Conservation (phyloP, 2,329 filamentous ascomycete genomes). For the Nemania bipapillata region DNA sequence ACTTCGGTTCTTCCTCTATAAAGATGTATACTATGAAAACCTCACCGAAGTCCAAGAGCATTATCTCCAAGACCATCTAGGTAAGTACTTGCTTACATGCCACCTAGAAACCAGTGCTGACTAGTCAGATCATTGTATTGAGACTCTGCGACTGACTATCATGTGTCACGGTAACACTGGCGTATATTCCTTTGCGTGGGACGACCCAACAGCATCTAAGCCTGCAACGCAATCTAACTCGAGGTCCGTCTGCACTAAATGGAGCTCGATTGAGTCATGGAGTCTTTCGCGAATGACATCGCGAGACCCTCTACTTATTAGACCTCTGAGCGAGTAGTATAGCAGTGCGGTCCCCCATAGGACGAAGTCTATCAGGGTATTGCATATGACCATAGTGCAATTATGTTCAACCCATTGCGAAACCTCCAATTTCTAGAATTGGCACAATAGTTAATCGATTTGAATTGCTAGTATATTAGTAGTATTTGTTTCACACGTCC, state of each 20-base stretch:
- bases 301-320: too few relatives aligned
- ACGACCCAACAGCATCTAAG: not conserved
- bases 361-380: too few relatives aligned
- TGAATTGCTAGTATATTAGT: too few relatives aligned
- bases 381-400: too few relatives aligned
- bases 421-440: too few relatives aligned
- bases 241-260: constrained; percentile 29
- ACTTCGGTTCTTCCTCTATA: constrained; percentile 35
- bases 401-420: too few relatives aligned
- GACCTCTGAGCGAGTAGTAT: too few relatives aligned
- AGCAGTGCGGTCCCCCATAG: too few relatives aligned
- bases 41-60: constrained; percentile 19
- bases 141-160: constrained; percentile 25
- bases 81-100: constrained; percentile 4
- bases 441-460: too few relatives aligned
- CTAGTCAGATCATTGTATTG: constrained; percentile 34
- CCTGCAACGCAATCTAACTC: constrained; percentile 30
- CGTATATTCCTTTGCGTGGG: constrained; percentile 32
- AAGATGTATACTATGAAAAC: constrained; percentile 33
- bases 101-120: not conserved
- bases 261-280: constrained; percentile 29
- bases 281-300: not conserved
- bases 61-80: constrained; percentile 31
- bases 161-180: constrained; percentile 36
- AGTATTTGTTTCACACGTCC: too few relatives aligned